phyloP scores from a whole-genome alignment of 140 eudicot genomes.

The Stevia rebaudiana region DNA sequence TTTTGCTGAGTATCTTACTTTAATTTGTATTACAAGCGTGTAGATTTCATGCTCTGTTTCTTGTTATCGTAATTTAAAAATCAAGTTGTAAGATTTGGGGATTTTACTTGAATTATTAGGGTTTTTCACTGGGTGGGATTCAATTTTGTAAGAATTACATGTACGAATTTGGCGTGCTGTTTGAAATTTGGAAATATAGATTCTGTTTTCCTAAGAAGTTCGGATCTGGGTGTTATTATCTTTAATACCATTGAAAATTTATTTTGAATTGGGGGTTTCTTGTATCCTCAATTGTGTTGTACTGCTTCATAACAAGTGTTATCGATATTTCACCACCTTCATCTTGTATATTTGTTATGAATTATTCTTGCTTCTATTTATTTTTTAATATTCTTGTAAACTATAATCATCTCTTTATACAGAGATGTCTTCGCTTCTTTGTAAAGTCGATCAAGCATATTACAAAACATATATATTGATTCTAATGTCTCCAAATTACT shows the following conservation, averaged over 20 bases:
- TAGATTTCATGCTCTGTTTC: constrained; percentile 10
- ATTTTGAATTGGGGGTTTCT: constrained; percentile 18
- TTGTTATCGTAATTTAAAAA: background rate
- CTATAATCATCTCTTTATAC: background rate
- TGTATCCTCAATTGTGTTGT: constrained; percentile 28
- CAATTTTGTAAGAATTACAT: background rate
- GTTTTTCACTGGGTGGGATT: background rate
- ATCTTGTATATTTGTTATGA: no score
- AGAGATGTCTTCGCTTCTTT: background rate
- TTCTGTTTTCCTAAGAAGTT: constrained; percentile 4
- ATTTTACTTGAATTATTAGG: background rate
- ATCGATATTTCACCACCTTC: no score
- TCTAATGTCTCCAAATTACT: background rate
- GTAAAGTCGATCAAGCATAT: background rate
- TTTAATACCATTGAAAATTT: background rate
- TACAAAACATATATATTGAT: constrained; percentile 14
- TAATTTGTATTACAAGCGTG: background rate
- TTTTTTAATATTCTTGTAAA: background rate
- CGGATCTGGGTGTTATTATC: background rate
- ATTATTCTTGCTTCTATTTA: no score
- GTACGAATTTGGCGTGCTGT: background rate
- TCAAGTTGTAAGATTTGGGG: background rate
- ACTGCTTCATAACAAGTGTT: background rate
- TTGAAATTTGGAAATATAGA: background rate
- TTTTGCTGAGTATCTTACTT: background rate